phyloP scores from a whole-genome alignment of 805 yeast genomes.

The Ogataea minuta region DNA sequence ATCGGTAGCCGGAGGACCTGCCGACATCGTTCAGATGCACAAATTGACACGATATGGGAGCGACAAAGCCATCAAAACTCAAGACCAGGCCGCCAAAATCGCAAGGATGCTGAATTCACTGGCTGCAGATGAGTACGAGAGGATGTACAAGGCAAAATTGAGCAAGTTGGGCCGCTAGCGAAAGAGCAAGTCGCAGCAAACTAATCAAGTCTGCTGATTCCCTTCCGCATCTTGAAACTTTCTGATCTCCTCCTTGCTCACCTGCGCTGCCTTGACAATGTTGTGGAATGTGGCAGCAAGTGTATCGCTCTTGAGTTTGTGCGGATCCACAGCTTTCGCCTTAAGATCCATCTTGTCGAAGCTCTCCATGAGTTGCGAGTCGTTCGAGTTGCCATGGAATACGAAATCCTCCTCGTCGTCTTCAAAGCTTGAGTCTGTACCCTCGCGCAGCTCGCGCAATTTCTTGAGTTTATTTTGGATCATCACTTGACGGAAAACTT shows the following conservation, averaged over 20 bases:
- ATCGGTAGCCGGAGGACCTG: slow-evolving; percentile 1
- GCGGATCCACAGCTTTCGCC: slow-evolving; percentile 4
- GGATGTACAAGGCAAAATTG: slow-evolving; percentile 2
- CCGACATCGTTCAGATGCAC: too few relatives aligned
- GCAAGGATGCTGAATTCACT: slow-evolving; percentile 4
- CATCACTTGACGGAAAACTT: slow-evolving; percentile 81
- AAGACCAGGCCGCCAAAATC: slow-evolving; percentile 1
- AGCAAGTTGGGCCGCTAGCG: not conserved
- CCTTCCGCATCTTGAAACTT: slow-evolving; percentile 28
- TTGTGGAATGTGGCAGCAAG: slow-evolving; percentile 32
- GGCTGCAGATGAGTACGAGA: slow-evolving; percentile 7
- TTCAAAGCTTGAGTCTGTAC: slow-evolving; percentile 42
- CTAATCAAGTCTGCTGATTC: not conserved
- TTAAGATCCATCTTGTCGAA: slow-evolving; percentile 20
- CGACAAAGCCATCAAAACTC: slow-evolving; percentile 4
- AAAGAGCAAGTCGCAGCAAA: not conserved
- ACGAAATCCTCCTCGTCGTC: slow-evolving; percentile 34
- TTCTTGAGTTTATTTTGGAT: slow-evolving; percentile 76
- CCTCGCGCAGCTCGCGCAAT: slow-evolving; percentile 59
- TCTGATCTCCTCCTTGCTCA: slow-evolving; percentile 30
- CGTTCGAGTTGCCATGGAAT: slow-evolving; percentile 37
- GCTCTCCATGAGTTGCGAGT: slow-evolving; percentile 40
- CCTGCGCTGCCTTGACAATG: slow-evolving; percentile 33
- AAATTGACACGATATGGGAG: not conserved
- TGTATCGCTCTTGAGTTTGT: slow-evolving; percentile 26